Conservation (phyloP, 495 filamentous ascomycete genomes). For the Opeltia flavorubescens region DNA sequence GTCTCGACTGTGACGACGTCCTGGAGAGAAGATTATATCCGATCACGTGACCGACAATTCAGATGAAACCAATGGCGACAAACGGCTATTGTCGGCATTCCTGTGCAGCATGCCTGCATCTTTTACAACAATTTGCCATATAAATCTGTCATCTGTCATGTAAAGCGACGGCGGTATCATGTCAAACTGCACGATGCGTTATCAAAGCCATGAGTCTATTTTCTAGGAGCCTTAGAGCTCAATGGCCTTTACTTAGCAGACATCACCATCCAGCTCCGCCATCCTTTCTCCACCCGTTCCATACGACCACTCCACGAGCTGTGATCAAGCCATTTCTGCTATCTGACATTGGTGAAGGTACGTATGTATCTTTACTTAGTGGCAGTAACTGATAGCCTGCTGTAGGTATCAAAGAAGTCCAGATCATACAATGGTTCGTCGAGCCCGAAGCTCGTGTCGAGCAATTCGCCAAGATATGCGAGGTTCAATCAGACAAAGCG, state of each 20-base stretch:
- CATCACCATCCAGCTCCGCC: background rate
- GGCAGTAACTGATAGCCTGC: background rate
- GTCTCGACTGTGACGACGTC: too few relatives aligned
- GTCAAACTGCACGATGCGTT: background rate
- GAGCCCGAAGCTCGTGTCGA: constrained; percentile 90
- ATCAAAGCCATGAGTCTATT: background rate
- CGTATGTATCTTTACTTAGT: constrained; percentile 6
- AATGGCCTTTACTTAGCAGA: constrained; percentile 1
- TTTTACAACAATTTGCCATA: too few relatives aligned
- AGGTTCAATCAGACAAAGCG: constrained; percentile 97
- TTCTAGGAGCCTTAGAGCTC: background rate
- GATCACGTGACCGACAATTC: too few relatives aligned
- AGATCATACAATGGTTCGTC: constrained; percentile 99
- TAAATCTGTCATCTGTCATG: background rate
- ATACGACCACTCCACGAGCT: constrained; percentile 39
- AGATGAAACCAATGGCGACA: too few relatives aligned
- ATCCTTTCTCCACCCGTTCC: constrained; percentile 30
- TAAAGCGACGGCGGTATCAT: background rate
- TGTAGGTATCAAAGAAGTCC: constrained; percentile 88
- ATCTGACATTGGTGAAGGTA: constrained; percentile 95
- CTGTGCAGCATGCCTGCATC: background rate
- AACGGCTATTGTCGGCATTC: background rate
- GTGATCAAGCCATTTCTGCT: constrained; percentile 76
- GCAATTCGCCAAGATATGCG: constrained; percentile 94
- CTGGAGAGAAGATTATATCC: too few relatives aligned